Conservation (phyloP, 164 flowering plant genomes). For the Cinnamomum micranthum region DNA sequence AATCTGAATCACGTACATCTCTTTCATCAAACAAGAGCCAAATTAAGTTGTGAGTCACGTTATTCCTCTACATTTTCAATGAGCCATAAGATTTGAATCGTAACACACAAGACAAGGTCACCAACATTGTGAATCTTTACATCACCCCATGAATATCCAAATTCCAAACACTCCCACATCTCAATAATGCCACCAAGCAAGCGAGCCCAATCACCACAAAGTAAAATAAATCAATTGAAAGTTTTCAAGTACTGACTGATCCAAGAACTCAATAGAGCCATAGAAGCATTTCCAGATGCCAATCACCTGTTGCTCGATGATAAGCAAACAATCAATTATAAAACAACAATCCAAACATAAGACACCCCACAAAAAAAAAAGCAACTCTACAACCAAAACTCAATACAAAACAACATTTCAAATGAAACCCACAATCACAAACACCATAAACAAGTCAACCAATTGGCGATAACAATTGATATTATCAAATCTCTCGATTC, state of each 20-base stretch:
- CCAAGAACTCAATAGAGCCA: too few relatives aligned
- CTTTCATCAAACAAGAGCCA: neutral
- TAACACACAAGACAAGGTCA: neutral
- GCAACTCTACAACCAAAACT: too few relatives aligned
- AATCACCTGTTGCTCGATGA: conserved; percentile 21
- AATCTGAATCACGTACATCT: neutral
- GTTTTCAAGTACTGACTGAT: neutral
- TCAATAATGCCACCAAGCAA: neutral
- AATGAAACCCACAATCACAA: neutral
- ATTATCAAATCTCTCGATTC: conserved; percentile 24
- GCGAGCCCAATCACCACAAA: neutral
- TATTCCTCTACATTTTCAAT: too few relatives aligned
- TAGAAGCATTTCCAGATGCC: too few relatives aligned
- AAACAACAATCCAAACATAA: too few relatives aligned
- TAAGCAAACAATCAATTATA: too few relatives aligned
- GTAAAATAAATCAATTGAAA: neutral
- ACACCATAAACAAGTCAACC: neutral
- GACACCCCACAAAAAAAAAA: too few relatives aligned
- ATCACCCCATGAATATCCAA: neutral
- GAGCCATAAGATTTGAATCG: too few relatives aligned
- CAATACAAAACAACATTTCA: neutral
- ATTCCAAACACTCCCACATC: neutral
- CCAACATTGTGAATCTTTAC: neutral
- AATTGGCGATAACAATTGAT: neutral
- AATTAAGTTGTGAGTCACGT: too few relatives aligned